phyloP scores from a whole-genome alignment of 768 basidiomycete species.

The Omphalotus guepiniiformis region DNA sequence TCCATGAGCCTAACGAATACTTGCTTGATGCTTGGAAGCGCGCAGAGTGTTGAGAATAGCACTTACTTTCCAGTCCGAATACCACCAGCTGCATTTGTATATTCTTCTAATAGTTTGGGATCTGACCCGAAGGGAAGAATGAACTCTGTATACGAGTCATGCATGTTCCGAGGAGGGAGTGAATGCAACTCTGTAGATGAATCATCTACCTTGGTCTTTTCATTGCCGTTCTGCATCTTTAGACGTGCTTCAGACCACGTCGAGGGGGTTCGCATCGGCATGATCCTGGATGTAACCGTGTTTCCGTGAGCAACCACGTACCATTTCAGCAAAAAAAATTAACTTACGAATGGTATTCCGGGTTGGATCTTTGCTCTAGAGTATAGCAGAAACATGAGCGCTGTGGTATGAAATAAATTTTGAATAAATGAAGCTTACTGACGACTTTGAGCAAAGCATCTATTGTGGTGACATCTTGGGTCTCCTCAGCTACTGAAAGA shows the following conservation, averaged over 20 bases:
- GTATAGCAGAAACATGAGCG: neutral
- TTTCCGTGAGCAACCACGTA: no score
- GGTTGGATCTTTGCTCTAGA: slow-evolving; percentile 48
- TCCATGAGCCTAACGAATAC: slow-evolving; percentile 55
- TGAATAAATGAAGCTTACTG: slow-evolving; percentile 46
- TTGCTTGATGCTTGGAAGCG: neutral
- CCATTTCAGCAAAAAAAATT: no score
- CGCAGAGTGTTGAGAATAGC: neutral
- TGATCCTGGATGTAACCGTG: slow-evolving; percentile 32
- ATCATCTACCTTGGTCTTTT: slow-evolving; percentile 10
- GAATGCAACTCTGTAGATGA: slow-evolving; percentile 10
- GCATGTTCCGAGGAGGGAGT: slow-evolving; percentile 52
- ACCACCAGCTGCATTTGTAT: slow-evolving; percentile 67
- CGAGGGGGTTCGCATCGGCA: slow-evolving; percentile 48
- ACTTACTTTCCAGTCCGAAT: slow-evolving; percentile 62
- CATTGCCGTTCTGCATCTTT: slow-evolving; percentile 19
- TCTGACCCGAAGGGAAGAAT: slow-evolving; percentile 60
- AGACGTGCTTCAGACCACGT: slow-evolving; percentile 60
- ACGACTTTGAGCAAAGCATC: slow-evolving; percentile 51
- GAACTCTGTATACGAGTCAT: slow-evolving; percentile 68
- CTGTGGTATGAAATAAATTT: neutral
- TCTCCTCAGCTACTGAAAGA: slow-evolving; percentile 41
- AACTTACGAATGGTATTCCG: slow-evolving; percentile 47
- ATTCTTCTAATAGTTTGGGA: slow-evolving; percentile 56
- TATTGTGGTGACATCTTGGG: slow-evolving; percentile 54